phyloP scores from a whole-genome alignment of 371 early-diverging fungal species.

The Mucor irregularis region DNA sequence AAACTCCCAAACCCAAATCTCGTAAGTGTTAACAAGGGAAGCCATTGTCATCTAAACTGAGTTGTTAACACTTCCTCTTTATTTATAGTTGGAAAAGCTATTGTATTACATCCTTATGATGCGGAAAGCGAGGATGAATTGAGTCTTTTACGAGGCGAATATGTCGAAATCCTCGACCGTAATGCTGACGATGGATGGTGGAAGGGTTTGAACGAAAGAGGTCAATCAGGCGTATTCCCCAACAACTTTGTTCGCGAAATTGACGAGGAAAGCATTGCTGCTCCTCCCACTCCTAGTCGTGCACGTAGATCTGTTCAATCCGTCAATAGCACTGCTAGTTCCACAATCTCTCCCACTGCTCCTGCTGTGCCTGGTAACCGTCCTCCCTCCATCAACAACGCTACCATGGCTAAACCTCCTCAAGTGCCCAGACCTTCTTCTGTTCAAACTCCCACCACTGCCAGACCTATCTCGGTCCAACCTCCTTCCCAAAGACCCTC shows the following conservation, averaged over 20 bases:
- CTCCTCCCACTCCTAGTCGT: constrained; percentile 44
- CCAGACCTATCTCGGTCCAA: constrained; percentile 9
- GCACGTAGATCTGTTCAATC: constrained; percentile 25
- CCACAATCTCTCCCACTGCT: constrained; percentile 21
- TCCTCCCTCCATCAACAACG: constrained; percentile 10
- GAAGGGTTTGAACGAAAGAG: constrained; percentile 59
- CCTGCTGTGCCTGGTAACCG: too few relatives aligned
- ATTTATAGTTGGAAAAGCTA: constrained; percentile 36
- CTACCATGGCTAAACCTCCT: constrained; percentile 19
- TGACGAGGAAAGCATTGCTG: constrained; percentile 36
- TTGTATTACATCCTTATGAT: constrained; percentile 60
- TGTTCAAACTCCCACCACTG: constrained; percentile 7
- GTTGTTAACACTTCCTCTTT: neutral
- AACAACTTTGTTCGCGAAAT: constrained; percentile 62
- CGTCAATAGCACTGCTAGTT: constrained; percentile 20
- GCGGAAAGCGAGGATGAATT: constrained; percentile 63
- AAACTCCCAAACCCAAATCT: neutral
- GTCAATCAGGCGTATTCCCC: constrained; percentile 60
- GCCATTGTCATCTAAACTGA: neutral
- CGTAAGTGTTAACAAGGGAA: neutral
- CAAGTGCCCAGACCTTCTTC: constrained; percentile 21
- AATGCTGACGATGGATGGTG: constrained; percentile 66
- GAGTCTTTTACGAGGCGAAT: constrained; percentile 50
- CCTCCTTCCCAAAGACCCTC: constrained; percentile 15
- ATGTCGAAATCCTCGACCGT: constrained; percentile 52